These are phyloP conservation scores for Clavariopsis aquatica DNA, from an alignment of 495 filamentous ascomycete species.

Conservation along the genomic window DNA sequence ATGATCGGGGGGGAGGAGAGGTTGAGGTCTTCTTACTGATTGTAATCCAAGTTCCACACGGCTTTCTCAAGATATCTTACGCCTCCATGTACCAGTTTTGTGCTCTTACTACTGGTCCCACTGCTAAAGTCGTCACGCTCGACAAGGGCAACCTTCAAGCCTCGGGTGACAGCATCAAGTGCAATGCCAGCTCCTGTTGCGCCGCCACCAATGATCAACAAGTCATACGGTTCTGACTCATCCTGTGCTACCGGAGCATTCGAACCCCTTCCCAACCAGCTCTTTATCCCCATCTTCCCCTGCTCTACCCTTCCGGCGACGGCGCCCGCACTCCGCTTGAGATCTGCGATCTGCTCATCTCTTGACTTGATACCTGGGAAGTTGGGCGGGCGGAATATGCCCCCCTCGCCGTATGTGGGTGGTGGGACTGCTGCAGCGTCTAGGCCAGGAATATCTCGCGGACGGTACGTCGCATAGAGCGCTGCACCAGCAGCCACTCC, in stretches of 20 bases:
- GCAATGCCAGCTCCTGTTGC: slow-evolving; percentile 93
- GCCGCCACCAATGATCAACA: slow-evolving; percentile 88
- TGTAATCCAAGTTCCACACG: slow-evolving; percentile 93
- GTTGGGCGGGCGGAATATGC: slow-evolving; percentile 74
- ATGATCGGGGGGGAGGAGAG: too few relatives aligned
- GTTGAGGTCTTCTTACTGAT: too few relatives aligned
- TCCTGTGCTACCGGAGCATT: slow-evolving; percentile 16
- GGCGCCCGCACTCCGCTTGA: slow-evolving; percentile 51
- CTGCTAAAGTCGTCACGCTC: slow-evolving; percentile 93
- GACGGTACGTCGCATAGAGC: slow-evolving; percentile 78
- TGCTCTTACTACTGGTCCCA: slow-evolving; percentile 95
- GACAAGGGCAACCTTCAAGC: slow-evolving; percentile 89
- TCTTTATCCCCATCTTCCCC: slow-evolving; percentile 42
- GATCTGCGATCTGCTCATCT: slow-evolving; percentile 62
- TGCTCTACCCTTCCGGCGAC: slow-evolving; percentile 24
- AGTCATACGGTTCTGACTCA: slow-evolving; percentile 66
- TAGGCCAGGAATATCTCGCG: slow-evolving; percentile 80
- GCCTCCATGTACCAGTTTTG: slow-evolving; percentile 95
- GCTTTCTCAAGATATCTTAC: slow-evolving; percentile 97
- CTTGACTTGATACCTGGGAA: slow-evolving; percentile 78
- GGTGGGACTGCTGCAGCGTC: slow-evolving; percentile 79
- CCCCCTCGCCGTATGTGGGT: slow-evolving; percentile 74
- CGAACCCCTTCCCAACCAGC: slow-evolving; percentile 27
- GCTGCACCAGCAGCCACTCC: slow-evolving; percentile 60
- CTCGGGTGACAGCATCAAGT: slow-evolving; percentile 88